A percentile compares a stretch with the other conserved stretches of the same genome.
These are phyloP conservation scores for Aspergillus fischeri DNA, from an alignment of 2,329 filamentous ascomycete species.

Conservation along the genomic window DNA sequence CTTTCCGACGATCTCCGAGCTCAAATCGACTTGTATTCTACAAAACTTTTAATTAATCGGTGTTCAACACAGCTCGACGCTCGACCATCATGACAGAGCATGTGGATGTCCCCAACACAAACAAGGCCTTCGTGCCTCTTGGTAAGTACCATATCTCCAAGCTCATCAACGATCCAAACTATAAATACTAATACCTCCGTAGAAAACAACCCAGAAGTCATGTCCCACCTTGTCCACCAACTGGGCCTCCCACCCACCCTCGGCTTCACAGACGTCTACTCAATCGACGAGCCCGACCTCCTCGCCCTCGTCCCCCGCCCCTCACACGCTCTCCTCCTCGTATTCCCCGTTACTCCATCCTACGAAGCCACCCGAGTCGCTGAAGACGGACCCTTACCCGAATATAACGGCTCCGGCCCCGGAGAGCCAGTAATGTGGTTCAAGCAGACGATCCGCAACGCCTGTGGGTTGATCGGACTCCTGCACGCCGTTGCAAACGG, in stretches of 20 bases:
- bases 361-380: conserved; percentile 73
- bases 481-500: conserved; percentile 81
- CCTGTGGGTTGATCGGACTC: conserved; percentile 85
- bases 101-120: conserved; percentile 34
- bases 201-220: conserved; percentile 81
- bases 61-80: neutral
- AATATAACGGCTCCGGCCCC: conserved; percentile 65
- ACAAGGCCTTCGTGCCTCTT: conserved; percentile 48
- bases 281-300: conserved; percentile 77
- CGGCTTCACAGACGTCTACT: conserved; percentile 86
- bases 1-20: neutral
- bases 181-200: conserved; percentile 8
- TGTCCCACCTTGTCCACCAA: conserved; percentile 75
- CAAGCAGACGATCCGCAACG: conserved; percentile 89
- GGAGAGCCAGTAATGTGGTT: conserved; percentile 85
- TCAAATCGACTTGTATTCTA: neutral
- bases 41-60: neutral
- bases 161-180: neutral
- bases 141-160: conserved; percentile 26
- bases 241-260: conserved; percentile 78
- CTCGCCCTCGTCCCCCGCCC: conserved; percentile 85
- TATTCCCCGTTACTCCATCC: conserved; percentile 76
- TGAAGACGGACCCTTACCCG: conserved; percentile 63
- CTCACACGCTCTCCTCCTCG: conserved; percentile 80
- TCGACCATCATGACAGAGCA: conserved; percentile 29